phyloP scores from a whole-genome alignment of 108 stramenopile genomes.

The Stephanodiscus triporus region DNA sequence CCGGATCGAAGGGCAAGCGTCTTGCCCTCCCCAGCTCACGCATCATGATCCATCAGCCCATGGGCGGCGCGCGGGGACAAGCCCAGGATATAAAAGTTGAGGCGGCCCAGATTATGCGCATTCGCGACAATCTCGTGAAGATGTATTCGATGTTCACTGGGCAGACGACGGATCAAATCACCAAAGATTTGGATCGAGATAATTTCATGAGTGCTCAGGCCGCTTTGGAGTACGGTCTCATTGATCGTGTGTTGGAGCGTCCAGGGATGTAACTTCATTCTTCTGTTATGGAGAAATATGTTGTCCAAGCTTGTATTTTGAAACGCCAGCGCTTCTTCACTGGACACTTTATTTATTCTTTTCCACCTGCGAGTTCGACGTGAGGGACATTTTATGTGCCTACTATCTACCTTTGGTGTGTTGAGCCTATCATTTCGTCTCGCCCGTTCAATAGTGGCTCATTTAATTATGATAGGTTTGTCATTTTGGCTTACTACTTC shows the following conservation, averaged over 20 bases:
- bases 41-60: conserved; percentile 99
- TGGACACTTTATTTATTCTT: no score
- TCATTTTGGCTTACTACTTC: no score
- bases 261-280: conserved; percentile 35
- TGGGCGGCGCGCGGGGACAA: conserved; percentile 99
- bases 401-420: no score
- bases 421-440: no score
- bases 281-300: neutral
- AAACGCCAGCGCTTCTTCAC: no score
- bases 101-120: conserved; percentile 97
- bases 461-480: no score
- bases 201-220: conserved; percentile 98
- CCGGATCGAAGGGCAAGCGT: conserved; percentile 92
- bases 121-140: conserved; percentile 96
- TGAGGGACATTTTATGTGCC: no score
- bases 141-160: conserved; percentile 98
- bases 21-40: conserved; percentile 95
- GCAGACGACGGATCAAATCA: conserved; percentile 90
- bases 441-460: no score
- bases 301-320: neutral
- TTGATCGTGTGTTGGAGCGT: conserved; percentile 92
- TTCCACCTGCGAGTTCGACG: no score
- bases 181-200: conserved; percentile 95
- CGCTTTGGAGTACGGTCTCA: conserved; percentile 93
- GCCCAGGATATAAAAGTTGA: conserved; percentile 98